Conservation (phyloP, 2,329 filamentous ascomycete species). For the Fusarium hainanense region DNA sequence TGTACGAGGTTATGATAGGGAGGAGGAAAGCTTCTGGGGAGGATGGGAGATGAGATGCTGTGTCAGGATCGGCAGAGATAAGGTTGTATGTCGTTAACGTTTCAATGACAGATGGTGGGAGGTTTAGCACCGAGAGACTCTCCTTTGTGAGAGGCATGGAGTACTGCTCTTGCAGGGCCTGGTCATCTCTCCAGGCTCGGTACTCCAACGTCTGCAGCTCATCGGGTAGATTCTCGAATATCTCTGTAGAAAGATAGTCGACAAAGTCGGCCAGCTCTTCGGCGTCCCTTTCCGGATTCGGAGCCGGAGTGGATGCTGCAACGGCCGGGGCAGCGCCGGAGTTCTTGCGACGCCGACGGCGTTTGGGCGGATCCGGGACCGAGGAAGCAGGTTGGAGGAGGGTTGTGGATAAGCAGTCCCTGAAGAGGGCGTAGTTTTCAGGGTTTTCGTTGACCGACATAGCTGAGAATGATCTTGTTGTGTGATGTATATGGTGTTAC, state of each 20-base stretch:
- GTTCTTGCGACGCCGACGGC: slow-evolving; percentile 52
- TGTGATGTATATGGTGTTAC: neutral
- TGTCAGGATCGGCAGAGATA: slow-evolving; percentile 56
- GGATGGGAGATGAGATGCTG: slow-evolving; percentile 51
- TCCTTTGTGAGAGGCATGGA: slow-evolving; percentile 65
- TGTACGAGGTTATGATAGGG: slow-evolving; percentile 72
- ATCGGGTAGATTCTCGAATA: slow-evolving; percentile 73
- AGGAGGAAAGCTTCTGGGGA: slow-evolving; percentile 67
- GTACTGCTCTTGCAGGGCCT: slow-evolving; percentile 65
- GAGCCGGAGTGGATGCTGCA: slow-evolving; percentile 20
- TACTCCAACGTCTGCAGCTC: slow-evolving; percentile 72
- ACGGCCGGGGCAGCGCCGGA: slow-evolving; percentile 15
- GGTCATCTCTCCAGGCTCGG: slow-evolving; percentile 57
- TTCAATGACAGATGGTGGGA: slow-evolving; percentile 67
- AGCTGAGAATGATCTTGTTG: neutral
- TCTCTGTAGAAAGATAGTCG: slow-evolving; percentile 78
- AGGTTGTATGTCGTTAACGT: slow-evolving; percentile 75
- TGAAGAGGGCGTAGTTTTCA: slow-evolving; percentile 68
- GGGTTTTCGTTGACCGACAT: slow-evolving; percentile 41
- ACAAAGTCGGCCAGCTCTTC: slow-evolving; percentile 84
- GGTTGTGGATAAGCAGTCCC: slow-evolving; percentile 77
- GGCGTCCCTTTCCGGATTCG: slow-evolving; percentile 53
- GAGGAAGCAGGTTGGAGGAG: slow-evolving; percentile 71
- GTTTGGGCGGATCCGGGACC: slow-evolving; percentile 56
- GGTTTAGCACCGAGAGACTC: slow-evolving; percentile 65